These are phyloP conservation scores for Lecanicillium sp. DNA, from an alignment of 2,329 filamentous ascomycete genomes.

Conservation along the genomic window DNA sequence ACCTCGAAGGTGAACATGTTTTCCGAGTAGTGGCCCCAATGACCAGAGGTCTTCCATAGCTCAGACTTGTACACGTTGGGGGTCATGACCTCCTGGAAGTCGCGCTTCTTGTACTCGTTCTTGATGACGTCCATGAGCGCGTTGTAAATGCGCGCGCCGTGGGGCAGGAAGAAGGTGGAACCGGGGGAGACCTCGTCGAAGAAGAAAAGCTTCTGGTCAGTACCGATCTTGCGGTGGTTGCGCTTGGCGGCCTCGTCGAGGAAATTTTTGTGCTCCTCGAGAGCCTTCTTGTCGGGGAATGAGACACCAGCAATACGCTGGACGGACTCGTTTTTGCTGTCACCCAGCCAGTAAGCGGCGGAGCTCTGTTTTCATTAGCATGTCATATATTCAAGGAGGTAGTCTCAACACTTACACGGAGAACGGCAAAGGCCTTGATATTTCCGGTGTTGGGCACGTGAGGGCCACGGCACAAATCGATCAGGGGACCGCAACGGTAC, in stretches of 20 bases:
- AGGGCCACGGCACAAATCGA: constrained; percentile 91
- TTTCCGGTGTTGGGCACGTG: constrained; percentile 88
- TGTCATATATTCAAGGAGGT: not conserved
- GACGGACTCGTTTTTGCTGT: constrained; percentile 87
- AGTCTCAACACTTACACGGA: constrained; percentile 49
- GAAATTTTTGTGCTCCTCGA: constrained; percentile 90
- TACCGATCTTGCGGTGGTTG: constrained; percentile 88
- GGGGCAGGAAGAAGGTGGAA: constrained; percentile 85
- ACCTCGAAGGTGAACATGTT: constrained; percentile 76
- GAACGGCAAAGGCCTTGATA: constrained; percentile 90
- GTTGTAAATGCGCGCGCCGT: constrained; percentile 92
- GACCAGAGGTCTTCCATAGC: constrained; percentile 90
- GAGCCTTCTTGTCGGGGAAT: constrained; percentile 90
- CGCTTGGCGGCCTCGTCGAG: constrained; percentile 97
- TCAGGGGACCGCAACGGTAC: constrained; percentile 87
- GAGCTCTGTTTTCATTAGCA: constrained; percentile 51
- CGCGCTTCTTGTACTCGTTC: constrained; percentile 85
- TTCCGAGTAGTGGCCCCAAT: constrained; percentile 81
- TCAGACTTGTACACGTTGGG: constrained; percentile 92
- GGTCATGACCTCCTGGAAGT: constrained; percentile 90
- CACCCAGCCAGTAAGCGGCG: constrained; percentile 84
- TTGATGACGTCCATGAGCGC: constrained; percentile 75
- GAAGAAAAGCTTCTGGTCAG: constrained; percentile 95
- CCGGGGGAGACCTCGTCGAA: constrained; percentile 93
- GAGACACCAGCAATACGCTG: constrained; percentile 96